These are phyloP conservation scores for Euptelea pleiosperma DNA, from an alignment of 164 flowering plant genomes.

Conservation along the genomic window DNA sequence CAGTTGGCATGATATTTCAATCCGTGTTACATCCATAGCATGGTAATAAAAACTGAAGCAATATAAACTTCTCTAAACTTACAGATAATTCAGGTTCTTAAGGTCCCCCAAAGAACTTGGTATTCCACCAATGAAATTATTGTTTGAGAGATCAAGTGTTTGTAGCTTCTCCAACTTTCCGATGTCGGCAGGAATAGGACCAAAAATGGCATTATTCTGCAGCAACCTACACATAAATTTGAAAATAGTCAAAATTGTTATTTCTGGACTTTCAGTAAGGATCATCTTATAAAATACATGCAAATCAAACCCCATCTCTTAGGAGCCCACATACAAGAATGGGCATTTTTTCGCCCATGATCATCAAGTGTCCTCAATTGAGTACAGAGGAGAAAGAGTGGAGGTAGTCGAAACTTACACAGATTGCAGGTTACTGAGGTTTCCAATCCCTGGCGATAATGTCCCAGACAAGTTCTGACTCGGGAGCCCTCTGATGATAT, in stretches of 20 bases:
- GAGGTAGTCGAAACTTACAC: constrained; percentile 56
- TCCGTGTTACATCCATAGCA: neutral
- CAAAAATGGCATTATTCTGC: constrained; percentile 85
- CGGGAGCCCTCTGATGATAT: constrained; percentile 67
- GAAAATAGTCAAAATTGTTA: neutral
- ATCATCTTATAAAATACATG: neutral
- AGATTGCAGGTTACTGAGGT: constrained; percentile 71
- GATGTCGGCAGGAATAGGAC: constrained; percentile 69
- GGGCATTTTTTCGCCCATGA: too few relatives aligned
- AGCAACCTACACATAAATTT: constrained; percentile 78
- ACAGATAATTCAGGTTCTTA: constrained; percentile 78
- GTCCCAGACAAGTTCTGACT: constrained; percentile 82
- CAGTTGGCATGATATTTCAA: neutral
- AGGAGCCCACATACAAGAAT: too few relatives aligned
- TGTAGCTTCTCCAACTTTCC: constrained; percentile 82
- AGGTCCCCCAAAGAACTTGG: constrained; percentile 77
- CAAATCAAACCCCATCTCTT: neutral
- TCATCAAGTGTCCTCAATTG: neutral
- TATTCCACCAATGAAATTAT: constrained; percentile 60
- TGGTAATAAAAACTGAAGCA: constrained; percentile 1
- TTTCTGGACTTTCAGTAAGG: neutral
- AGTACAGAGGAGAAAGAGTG: neutral
- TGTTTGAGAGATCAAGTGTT: constrained; percentile 87
- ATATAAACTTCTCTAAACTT: constrained; percentile 26
- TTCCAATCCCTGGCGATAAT: constrained; percentile 73